Evolutionary conservation across 371 early-diverging fungal species (phyloP).

Genomic region (Mucor velutinosus): DNA sequence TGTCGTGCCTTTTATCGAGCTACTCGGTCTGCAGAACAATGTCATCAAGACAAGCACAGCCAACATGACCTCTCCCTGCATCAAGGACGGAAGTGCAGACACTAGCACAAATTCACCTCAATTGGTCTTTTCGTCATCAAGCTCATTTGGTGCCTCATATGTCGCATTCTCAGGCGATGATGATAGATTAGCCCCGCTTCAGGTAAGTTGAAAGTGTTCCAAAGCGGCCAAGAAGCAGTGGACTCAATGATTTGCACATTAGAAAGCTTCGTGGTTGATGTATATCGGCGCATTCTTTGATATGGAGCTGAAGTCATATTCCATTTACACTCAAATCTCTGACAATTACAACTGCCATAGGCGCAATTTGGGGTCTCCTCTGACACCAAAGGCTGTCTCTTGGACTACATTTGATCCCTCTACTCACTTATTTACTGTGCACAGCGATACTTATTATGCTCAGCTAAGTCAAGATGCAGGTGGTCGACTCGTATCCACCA

Average conservation of each 20-base stretch:
- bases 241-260: not conserved
- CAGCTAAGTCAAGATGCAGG: slow-evolving; percentile 27
- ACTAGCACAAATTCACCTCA: not conserved
- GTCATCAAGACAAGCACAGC: slow-evolving; percentile 1
- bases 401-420: slow-evolving; percentile 17
- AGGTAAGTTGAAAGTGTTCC: slow-evolving; percentile 4
- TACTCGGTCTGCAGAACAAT: slow-evolving; percentile 17
- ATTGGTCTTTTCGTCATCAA: slow-evolving; percentile 1
- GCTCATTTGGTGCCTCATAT: not conserved
- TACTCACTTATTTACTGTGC: not conserved
- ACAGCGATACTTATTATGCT: slow-evolving; percentile 11
- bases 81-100: slow-evolving; percentile 1
- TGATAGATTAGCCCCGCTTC: slow-evolving; percentile 18
- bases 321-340: slow-evolving; percentile 11
- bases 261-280: slow-evolving; percentile 32
- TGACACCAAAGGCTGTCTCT: slow-evolving; percentile 7
- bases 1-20: slow-evolving; percentile 26
- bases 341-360: slow-evolving; percentile 25
- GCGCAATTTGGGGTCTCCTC: slow-evolving; percentile 11
- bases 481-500: not conserved
- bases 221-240: not conserved
- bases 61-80: slow-evolving; percentile 23
- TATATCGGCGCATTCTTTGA: slow-evolving; percentile 31
- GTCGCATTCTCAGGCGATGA: slow-evolving; percentile 20
- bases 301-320: slow-evolving; percentile 5